Evolutionary conservation across 202 grass and related monocot genomes (phyloP), one percentile per base, ranked within the genome.

Genomic region (Cymbopogon flexuosus): DNA sequence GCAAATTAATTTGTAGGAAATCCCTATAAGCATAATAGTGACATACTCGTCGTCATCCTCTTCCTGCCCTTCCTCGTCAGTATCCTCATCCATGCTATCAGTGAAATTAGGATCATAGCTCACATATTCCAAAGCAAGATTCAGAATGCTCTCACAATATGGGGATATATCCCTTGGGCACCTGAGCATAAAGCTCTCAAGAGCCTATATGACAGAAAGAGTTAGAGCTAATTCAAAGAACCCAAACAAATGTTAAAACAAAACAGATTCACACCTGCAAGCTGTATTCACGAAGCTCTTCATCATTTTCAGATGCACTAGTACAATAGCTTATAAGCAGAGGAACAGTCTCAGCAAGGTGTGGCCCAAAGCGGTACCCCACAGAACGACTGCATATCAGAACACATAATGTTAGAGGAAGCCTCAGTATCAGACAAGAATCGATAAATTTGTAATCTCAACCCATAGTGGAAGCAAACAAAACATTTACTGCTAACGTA

Each of bases 81-180:
- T 99, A 82, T 99, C 96, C 84, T 99, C 96, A 60, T 99, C 96
- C 96, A 99, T 96, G 82, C 76, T 90, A 77, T 96, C 96, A 6
- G 96, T 99, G 81, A 96, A 99, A 93, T 99, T 99, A 43, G 96
- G 96, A 86, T 99, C 96, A 85, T 99, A 99, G 80, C 92, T 96
- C 75, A 99, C 71, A 90, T 99, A 99, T 72, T 93, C 90, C 84
- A 99, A 89, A 62, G 90, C 84, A 77, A 99, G 90, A 88, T 86
- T 90, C 83, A 99, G 58, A 82, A 99, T 93, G 79, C 79, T 78
- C 64, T 91, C 92, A 81, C 90, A 95, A 79, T 91, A 88, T 65
- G 88, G 80, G 65, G 92, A 96, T 90, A 99, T 99, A 90, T 99
- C 92, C 75, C 92, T 93, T 72, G 83, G 92, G 72, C 96, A 99